Evolutionary conservation across 2,329 filamentous ascomycete genomes (phyloP), one percentile per base, ranked within the genome.

Genomic region (Metarhizium robertsii): DNA sequence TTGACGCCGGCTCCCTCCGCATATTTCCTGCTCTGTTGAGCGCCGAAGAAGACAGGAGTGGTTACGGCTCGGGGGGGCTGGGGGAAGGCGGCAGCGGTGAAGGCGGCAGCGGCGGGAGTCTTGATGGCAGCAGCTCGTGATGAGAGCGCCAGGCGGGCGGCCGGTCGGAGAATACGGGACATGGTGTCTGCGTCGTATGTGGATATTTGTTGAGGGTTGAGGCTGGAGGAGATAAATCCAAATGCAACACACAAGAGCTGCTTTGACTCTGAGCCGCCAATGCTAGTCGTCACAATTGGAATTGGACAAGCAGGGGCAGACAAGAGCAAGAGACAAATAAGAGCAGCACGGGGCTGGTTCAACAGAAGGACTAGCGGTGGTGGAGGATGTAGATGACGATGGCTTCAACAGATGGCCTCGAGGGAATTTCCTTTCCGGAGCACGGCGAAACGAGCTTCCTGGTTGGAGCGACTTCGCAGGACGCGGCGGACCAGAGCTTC

Each of bases 1-100:
- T 96, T 96, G 67, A 79, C 76, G 61, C 86, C 87, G 61, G 73
- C 70, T 59, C 73, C 72, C 55, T 81, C 77, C 64, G 81, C 79
- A 66, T 81, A 84, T 54, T 78, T 75, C 66, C 79, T 73, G 67
- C 74, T 69, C 72, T 82, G 79, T 60, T 63, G 62, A 53, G 71
- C 68, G 58, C 69, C 69, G 58, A 71, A 71, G 63, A 69, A 66
- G 68, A 68, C 65, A 58, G 69, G 68, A 54, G 66, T 65, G 52
- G 71, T 47, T 43, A 54, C 64, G 60, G 71, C 64, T 60, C 73
- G 67, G 52, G 70, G 61, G 50, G 69, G 61, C 40, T 55, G 53
- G 59, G 71, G 67, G 53, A 72, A 61, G 57, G n/a, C n/a, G n/a
- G n/a, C n/a, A n/a, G n/a, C n/a, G n/a, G 20, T 20, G 53, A 72